Evolutionary conservation across 805 yeast genomes (phyloP).

Genomic region (Teunomyces panamensis): DNA sequence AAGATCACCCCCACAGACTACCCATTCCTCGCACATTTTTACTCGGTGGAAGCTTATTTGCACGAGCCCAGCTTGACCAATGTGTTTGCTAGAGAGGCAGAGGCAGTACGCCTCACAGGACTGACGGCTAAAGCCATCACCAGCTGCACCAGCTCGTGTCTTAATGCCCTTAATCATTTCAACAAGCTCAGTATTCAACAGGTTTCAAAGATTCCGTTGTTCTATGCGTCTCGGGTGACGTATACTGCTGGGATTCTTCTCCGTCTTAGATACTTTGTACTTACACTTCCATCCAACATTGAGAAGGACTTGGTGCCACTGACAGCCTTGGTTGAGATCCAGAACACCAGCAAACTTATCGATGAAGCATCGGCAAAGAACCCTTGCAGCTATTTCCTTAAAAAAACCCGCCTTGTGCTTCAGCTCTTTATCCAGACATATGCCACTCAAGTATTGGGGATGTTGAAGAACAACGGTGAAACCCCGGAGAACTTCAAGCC

Average conservation of each 20-base stretch:
- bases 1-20: conserved; percentile 39
- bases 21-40: conserved; percentile 48
- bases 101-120: conserved; percentile 16
- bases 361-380: conserved; percentile 24
- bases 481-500: conserved; percentile 11
- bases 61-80: conserved; percentile 50
- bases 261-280: conserved; percentile 52
- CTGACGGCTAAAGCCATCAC: conserved; percentile 43
- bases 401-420: conserved; percentile 53
- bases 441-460: conserved; percentile 47
- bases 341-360: conserved; percentile 24
- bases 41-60: conserved; percentile 64
- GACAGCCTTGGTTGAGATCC: conserved; percentile 36
- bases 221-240: conserved; percentile 54
- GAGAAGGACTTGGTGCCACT: conserved; percentile 48
- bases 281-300: conserved; percentile 47
- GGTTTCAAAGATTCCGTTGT: conserved; percentile 56
- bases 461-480: conserved; percentile 23
- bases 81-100: conserved; percentile 15
- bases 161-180: conserved; percentile 48
- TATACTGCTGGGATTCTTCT: conserved; percentile 64
- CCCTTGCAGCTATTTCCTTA: conserved; percentile 46
- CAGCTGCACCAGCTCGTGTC: conserved; percentile 53
- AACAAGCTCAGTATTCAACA: conserved; percentile 41
- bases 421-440: conserved; percentile 62